Percentiles rank a stretch among this genome's conserved stretches.
Evolutionary conservation across 495 filamentous ascomycete species (phyloP).

Genomic region (Amorphotheca resinae): DNA sequence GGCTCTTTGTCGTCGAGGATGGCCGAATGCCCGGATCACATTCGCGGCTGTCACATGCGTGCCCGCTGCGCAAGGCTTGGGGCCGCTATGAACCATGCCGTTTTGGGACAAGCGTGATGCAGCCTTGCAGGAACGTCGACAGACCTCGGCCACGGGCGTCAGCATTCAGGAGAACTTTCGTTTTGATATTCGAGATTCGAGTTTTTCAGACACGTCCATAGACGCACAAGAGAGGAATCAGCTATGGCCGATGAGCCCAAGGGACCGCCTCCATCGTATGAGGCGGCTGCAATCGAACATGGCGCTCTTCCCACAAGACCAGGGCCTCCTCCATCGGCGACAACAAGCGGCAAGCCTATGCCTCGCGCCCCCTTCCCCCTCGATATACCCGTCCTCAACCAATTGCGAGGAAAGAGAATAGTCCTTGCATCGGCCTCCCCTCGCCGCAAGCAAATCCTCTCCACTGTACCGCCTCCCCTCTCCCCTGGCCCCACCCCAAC

Average conservation of each 20-base stretch:
- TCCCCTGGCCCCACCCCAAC: background rate
- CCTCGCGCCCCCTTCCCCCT: slow-evolving; percentile 43
- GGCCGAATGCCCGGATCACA: background rate
- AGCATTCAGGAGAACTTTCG: no score
- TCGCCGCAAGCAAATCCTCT: slow-evolving; percentile 65
- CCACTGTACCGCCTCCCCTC: slow-evolving; percentile 27
- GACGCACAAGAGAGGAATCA: no score
- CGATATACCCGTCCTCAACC: slow-evolving; percentile 60
- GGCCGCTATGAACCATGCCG: background rate
- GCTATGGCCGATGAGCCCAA: background rate
- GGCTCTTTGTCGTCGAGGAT: background rate
- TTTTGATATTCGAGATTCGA: no score
- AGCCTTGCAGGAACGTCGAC: background rate
- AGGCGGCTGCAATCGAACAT: slow-evolving; percentile 28
- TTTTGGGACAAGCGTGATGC: background rate
- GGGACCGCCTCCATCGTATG: slow-evolving; percentile 23
- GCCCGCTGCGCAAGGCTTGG: no score
- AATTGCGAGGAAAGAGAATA: slow-evolving; percentile 58
- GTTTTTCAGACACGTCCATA: no score
- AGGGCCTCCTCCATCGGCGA: slow-evolving; percentile 3
- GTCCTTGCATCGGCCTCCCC: slow-evolving; percentile 86
- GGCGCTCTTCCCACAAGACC: slow-evolving; percentile 16
- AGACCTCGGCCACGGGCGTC: no score
- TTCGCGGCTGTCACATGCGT: background rate
- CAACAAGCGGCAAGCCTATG: slow-evolving; percentile 6